phyloP scores from a whole-genome alignment of 495 filamentous ascomycete genomes.

The Chaetomium cochliodes region DNA sequence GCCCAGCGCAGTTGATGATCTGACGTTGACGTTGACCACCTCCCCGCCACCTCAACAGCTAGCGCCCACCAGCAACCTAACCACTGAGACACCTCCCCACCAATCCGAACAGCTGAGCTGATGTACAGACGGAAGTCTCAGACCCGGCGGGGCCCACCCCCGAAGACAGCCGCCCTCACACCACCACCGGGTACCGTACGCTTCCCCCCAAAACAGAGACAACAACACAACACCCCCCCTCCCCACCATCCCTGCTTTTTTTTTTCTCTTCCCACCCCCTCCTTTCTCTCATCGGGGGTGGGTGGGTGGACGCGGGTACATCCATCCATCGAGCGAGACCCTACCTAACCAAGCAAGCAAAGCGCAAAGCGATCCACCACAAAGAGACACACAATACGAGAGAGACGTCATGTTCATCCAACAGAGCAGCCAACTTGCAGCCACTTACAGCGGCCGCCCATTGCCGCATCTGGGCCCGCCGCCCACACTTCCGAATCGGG shows the following conservation, averaged over 20 bases:
- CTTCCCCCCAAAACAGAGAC: not conserved
- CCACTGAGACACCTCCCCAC: not conserved
- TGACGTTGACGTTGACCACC: not conserved
- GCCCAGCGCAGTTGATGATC: not conserved
- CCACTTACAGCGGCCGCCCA: not conserved
- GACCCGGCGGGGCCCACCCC: no score
- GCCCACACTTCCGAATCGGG: constrained; percentile 28
- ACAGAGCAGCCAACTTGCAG: not conserved
- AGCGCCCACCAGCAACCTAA: not conserved
- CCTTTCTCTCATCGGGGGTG: no score
- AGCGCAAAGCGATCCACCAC: no score
- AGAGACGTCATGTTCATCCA: not conserved
- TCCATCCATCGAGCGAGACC: no score
- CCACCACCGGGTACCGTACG: not conserved
- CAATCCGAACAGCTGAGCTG: not conserved
- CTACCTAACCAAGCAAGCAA: no score
- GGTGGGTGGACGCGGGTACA: no score
- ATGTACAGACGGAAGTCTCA: not conserved
- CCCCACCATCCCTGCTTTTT: not conserved
- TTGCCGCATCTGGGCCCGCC: constrained; percentile 15
- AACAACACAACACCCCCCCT: not conserved
- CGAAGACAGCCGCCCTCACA: not conserved
- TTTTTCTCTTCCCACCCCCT: no score
- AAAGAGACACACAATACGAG: not conserved
- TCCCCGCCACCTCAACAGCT: not conserved